These are phyloP conservation scores for Blastomyces parvus DNA, from an alignment of 2,329 filamentous ascomycete species.

Conservation along the genomic window DNA sequence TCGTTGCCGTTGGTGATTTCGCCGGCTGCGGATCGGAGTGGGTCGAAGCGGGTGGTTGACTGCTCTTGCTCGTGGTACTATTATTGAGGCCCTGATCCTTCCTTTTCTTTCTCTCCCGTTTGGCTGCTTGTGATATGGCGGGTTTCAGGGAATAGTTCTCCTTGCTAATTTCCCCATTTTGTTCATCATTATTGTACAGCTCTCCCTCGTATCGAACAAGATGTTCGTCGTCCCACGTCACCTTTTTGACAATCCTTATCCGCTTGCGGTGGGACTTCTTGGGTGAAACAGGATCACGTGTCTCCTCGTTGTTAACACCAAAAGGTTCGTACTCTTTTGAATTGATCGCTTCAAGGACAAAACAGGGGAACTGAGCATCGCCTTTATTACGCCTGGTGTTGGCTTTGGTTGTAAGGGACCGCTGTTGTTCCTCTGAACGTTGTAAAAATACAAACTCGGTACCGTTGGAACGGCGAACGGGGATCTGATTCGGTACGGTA, in stretches of 20 bases:
- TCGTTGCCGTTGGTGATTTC: conserved; percentile 16
- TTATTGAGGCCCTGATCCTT: conserved; percentile 13
- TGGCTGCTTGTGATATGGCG: conserved; percentile 16
- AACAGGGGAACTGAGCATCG: conserved; percentile 27
- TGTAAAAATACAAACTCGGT: conserved; percentile 38
- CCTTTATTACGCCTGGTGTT: conserved; percentile 38
- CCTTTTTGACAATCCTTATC: conserved; percentile 22
- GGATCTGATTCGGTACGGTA: conserved; percentile 30
- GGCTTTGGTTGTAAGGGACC: conserved; percentile 33
- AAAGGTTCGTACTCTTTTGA: neutral
- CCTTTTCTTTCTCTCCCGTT: conserved; percentile 18
- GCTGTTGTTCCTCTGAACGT: conserved; percentile 33
- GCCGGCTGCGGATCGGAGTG: conserved; percentile 18
- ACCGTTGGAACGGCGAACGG: conserved; percentile 37
- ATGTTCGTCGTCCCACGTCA: conserved; percentile 33
- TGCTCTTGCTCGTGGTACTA: conserved; percentile 17
- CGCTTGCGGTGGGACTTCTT: conserved; percentile 11
- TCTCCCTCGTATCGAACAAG: conserved; percentile 29
- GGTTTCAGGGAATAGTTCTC: conserved; percentile 11
- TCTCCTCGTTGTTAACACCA: neutral
- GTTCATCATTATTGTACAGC: conserved; percentile 12
- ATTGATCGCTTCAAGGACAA: conserved; percentile 11
- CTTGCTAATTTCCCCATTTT: conserved; percentile 5
- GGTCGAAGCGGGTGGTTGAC: conserved; percentile 18
- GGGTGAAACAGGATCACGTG: neutral